These are phyloP conservation scores for Lodderomyces elongisporus DNA, from an alignment of 1,139 yeast genomes.

Conservation along the genomic window DNA sequence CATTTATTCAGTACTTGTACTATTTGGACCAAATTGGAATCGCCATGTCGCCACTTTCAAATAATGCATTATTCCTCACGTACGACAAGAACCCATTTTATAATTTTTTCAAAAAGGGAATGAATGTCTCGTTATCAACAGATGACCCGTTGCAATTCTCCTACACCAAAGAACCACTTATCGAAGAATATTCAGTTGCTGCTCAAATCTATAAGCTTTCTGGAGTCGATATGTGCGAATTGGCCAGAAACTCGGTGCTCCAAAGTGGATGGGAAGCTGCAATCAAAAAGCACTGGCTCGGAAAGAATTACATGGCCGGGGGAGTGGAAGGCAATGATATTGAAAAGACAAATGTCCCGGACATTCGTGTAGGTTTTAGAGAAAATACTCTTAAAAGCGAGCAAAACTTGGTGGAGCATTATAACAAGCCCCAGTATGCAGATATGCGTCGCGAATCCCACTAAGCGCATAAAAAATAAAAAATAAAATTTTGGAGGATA, in stretches of 20 bases:
- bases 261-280: conserved; percentile 90
- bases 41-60: conserved; percentile 98
- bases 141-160: conserved; percentile 75
- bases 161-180: conserved; percentile 94
- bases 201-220: conserved; percentile 94
- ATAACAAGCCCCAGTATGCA: conserved; percentile 19
- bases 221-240: conserved; percentile 96
- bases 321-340: conserved; percentile 82
- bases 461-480: neutral
- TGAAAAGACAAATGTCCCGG: conserved; percentile 93
- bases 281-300: conserved; percentile 90
- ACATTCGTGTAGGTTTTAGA: conserved; percentile 76
- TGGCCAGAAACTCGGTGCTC: conserved; percentile 73
- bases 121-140: conserved; percentile 89
- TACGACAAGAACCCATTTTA: conserved; percentile 94
- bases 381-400: conserved; percentile 78
- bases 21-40: conserved; percentile 92
- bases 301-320: conserved; percentile 54
- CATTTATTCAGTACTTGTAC: conserved; percentile 88
- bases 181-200: conserved; percentile 96
- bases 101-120: conserved; percentile 82
- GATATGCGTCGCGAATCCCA: neutral
- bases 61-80: conserved; percentile 90
- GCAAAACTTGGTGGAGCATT: conserved; percentile 62
- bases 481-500: too few species aligned